These are phyloP conservation scores for Ceratobasidium sp. DNA, from an alignment of 1,284 basidiomycete genomes.

Conservation along the genomic window DNA sequence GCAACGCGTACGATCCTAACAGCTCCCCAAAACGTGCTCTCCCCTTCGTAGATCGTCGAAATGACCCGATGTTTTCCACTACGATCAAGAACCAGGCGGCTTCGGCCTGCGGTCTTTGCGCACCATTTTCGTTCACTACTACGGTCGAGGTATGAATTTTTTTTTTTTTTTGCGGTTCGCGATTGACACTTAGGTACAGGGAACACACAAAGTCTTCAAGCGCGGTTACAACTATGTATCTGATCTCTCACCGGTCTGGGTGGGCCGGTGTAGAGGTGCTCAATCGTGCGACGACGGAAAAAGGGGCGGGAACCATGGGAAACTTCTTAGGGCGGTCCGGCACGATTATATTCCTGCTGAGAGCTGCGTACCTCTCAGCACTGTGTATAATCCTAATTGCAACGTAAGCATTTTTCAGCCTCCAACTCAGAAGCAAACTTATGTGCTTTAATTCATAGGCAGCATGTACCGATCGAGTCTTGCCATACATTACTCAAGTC, in stretches of 20 bases:
- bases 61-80: conserved; percentile 1
- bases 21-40: background rate
- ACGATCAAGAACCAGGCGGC: conserved; percentile 11
- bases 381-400: conserved; percentile 2
- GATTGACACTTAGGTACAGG: background rate
- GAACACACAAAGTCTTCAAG: conserved; percentile 5
- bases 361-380: background rate
- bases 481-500: background rate
- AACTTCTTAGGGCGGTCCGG: background rate
- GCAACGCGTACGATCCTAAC: background rate
- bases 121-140: conserved; percentile 28
- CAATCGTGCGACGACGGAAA: background rate
- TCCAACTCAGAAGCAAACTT: background rate
- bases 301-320: background rate
- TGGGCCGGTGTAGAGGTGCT: background rate
- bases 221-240: background rate
- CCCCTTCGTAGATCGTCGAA: background rate
- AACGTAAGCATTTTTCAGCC: background rate
- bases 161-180: background rate
- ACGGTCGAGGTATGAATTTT: conserved; percentile 2
- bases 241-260: conserved; percentile 20
- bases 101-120: conserved; percentile 2
- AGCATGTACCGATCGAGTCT: background rate
- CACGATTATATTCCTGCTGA: conserved; percentile 6
- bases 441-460: background rate